Conservation (phyloP, 331 rosid species). For the Pyrus hybrid region DNA sequence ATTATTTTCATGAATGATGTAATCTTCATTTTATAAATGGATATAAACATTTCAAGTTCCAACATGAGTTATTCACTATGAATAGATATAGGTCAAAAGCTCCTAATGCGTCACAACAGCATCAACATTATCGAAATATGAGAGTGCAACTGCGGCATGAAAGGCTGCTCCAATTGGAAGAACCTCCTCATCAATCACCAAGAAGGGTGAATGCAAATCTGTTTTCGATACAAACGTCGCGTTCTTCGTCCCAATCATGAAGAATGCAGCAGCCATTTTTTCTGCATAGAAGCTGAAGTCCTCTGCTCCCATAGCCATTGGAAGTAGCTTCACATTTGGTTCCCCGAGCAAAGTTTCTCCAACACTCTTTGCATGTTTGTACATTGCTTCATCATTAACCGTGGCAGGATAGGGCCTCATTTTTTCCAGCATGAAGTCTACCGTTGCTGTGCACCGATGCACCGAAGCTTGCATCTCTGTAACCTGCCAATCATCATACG, state of each 20-base stretch:
- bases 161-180: slow-evolving; percentile 56
- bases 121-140: slow-evolving; percentile 26
- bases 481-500: slow-evolving; percentile 15
- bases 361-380: slow-evolving; percentile 34
- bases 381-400: slow-evolving; percentile 33
- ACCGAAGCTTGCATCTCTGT: slow-evolving; percentile 39
- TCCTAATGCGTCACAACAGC: neutral
- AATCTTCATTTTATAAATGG: neutral
- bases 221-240: slow-evolving; percentile 7
- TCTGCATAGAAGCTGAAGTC: slow-evolving; percentile 51
- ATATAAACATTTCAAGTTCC: neutral
- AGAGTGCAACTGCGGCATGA: slow-evolving; percentile 46
- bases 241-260: slow-evolving; percentile 32
- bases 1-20: too few species aligned
- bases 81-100: neutral
- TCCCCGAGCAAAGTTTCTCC: slow-evolving; percentile 41
- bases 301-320: slow-evolving; percentile 41
- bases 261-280: slow-evolving; percentile 33
- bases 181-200: slow-evolving; percentile 38
- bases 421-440: slow-evolving; percentile 43
- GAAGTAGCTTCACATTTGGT: slow-evolving; percentile 29
- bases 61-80: neutral
- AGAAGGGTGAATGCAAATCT: slow-evolving; percentile 34
- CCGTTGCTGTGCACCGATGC: slow-evolving; percentile 30
- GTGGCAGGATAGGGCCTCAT: slow-evolving; percentile 32